These are phyloP conservation scores for Aureobasidium sp. DNA, from an alignment of 2,329 filamentous ascomycete species.

Conservation along the genomic window DNA sequence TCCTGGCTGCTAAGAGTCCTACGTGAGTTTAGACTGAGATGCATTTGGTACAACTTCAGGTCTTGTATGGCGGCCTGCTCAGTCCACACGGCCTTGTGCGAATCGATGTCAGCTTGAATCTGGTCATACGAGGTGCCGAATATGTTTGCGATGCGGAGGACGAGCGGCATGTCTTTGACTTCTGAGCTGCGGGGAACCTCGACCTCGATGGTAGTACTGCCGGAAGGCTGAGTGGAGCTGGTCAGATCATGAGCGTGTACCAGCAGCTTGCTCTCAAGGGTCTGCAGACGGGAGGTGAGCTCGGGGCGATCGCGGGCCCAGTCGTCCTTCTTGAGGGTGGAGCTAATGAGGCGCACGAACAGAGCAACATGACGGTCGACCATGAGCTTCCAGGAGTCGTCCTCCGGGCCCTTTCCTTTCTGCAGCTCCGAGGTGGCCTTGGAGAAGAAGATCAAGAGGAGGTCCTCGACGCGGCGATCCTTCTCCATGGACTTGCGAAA, in stretches of 20 bases:
- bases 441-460: constrained; percentile 94
- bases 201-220: constrained; percentile 66
- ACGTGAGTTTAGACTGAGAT: constrained; percentile 69
- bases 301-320: constrained; percentile 80
- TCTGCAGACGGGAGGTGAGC: constrained; percentile 66
- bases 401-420: constrained; percentile 64
- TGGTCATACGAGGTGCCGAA: constrained; percentile 73
- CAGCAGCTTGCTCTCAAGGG: constrained; percentile 85
- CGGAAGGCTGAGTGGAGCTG: constrained; percentile 43
- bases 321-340: constrained; percentile 72
- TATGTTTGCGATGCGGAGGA: constrained; percentile 75
- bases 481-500: constrained; percentile 91
- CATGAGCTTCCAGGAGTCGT: constrained; percentile 83
- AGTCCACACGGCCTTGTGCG: constrained; percentile 73
- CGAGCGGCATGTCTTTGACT: constrained; percentile 93
- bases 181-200: constrained; percentile 78
- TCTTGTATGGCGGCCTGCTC: constrained; percentile 85
- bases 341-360: constrained; percentile 78
- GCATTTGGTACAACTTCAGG: constrained; percentile 85
- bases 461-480: constrained; percentile 82
- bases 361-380: constrained; percentile 91
- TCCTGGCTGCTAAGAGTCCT: constrained; percentile 73
- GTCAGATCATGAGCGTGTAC: constrained; percentile 87
- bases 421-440: constrained; percentile 85
- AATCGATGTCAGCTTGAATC: constrained; percentile 79